These are phyloP conservation scores for Selaginella moellendorffii DNA, from an alignment of 75 land plant species.

Conservation along the genomic window DNA sequence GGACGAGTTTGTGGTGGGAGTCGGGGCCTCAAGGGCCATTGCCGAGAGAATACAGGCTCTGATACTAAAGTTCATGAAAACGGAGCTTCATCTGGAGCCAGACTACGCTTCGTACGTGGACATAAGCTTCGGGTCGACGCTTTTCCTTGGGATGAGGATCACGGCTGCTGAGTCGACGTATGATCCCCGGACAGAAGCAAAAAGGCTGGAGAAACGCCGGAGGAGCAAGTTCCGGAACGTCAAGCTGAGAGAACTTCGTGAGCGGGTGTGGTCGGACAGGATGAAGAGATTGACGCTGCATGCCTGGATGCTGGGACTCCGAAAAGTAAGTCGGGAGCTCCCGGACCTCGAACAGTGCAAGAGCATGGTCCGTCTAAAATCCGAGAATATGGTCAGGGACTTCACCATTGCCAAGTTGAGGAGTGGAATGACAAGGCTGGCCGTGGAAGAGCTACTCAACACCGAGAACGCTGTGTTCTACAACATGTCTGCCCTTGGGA, in stretches of 20 bases:
- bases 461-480: not conserved
- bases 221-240: not conserved
- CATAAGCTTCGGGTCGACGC: not conserved
- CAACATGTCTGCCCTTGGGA: not conserved
- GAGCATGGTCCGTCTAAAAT: not conserved
- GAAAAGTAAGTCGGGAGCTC: not conserved
- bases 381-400: not conserved
- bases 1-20: not conserved
- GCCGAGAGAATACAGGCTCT: not conserved
- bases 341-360: not conserved
- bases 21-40: not conserved
- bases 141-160: not conserved
- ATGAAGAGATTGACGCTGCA: not conserved
- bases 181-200: not conserved
- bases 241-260: not conserved
- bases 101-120: not conserved
- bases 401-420: not conserved
- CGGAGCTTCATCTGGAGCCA: not conserved
- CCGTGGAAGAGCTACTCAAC: not conserved
- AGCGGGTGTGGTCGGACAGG: not conserved
- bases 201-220: not conserved
- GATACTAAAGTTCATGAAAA: not conserved
- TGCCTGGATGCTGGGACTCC: not conserved
- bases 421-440: not conserved
- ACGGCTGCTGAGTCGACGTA: not conserved